Evolutionary conservation across 2,329 filamentous ascomycete species (phyloP), one percentile per base, ranked within the genome.

Genomic region (Ambrosiella beaveri): DNA sequence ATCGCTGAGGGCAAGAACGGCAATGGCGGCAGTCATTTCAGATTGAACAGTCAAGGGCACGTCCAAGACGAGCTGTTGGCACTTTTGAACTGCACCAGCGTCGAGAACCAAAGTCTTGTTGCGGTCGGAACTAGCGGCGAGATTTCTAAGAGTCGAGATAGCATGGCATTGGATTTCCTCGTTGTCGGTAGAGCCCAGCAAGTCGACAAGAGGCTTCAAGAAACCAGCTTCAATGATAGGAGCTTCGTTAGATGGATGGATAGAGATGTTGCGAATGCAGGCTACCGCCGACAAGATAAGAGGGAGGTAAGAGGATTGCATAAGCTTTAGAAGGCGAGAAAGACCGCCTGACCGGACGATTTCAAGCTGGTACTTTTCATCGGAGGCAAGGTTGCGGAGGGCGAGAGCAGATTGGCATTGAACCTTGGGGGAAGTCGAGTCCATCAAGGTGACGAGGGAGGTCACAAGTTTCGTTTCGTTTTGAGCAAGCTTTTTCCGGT

Each of bases 11-110:
- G 93, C 93, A 62, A 98, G 77, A 12, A 98, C 93, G 41, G 93
- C 93, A 70, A 98, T 96, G 1, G 93, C 93, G n/a, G 93, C 93
- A 3, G 93, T 98, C 93, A 98, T 98, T 70, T 98, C 93, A 1
- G 90, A 96, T 69, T 98, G 93, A 1, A 98, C 93, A 44, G 87
- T 91, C 54, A 97, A 78, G 0, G 93, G 89, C 2, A 97, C 93
- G 58, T 94, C 85, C 15, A 98, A 75, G 27, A 98, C 90, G 56
- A 98, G 77, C 67, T 97, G 88, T 72, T 96, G 97, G 81, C 93
- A 98, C 70, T 97, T 97, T 68, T 97, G 89, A 44, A 98, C 93
- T 1, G 93, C 93, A 27, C 93, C 93, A 39, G 93, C 93, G 70
- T 97, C 89, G 54, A 98, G 74, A 1, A 98, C 93, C n/a, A 98